Evolutionary conservation across 352 stramenopile genomes (phyloP), one percentile per base, ranked within the genome.

Genomic region (Globisporangium emineosum): DNA sequence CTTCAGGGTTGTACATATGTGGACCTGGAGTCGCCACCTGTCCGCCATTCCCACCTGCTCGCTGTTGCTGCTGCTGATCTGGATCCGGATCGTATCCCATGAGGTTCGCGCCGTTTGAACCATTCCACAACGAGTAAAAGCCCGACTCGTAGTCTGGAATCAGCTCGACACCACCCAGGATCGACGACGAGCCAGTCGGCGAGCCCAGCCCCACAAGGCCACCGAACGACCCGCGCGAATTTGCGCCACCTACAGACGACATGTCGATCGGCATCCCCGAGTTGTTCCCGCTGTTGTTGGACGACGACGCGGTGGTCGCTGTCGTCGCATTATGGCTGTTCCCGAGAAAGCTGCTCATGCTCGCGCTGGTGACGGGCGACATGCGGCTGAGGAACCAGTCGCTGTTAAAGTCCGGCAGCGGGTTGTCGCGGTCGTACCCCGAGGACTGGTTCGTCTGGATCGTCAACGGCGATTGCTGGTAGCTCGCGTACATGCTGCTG

Each of bases 51-150:
- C 49, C 49, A 30, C 29, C 29, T 23, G 19, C 30, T 21, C 25
- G 33, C 30, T 49, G 33, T 25, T 52, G 60, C 15, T 66, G 55
- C 29, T 72, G 76, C 21, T 62, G 66, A 4, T 80, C 71, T 17
- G 65, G 65, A 32, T 86, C 81, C 2, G 69, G 55, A 10, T 89
- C 83, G 54, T 89, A 92, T 0, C 74, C 76, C 60, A 89, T 72
- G 5, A 78, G 74, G 60, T 60, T 78, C 5, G 51, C 60, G 0
- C 71, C 69, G 40, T 77, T 75, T 3, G 78, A 58, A 2, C 71
- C 66, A 57, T 78, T 89, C 83, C 83, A 92, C 27, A 92, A 68
- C 58, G 81, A 88, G 56, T 92, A 89, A 27, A 92, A 73, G 1
- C 76, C 72, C 23, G 81, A 70, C 54, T 92, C 83, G 56, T 90